A percentile compares a stretch with the other conserved stretches of the same genome.
Evolutionary conservation across 306 rosid genomes (phyloP).

Genomic region (Astragalus glycyphyllos): DNA sequence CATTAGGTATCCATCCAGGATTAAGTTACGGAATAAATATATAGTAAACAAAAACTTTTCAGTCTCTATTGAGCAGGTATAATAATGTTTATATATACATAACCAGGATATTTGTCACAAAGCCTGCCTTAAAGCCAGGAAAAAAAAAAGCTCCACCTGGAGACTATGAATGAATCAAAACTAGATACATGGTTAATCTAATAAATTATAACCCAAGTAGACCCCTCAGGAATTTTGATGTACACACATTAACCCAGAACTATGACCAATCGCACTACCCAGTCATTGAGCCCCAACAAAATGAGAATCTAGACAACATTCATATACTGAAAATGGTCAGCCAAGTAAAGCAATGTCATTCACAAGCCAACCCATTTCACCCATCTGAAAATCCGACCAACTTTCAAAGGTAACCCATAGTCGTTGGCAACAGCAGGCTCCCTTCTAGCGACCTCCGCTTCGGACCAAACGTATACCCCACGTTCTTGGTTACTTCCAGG

Average conservation of each 20-base stretch:
- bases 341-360: slow-evolving; percentile 33
- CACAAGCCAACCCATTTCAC: slow-evolving; percentile 96
- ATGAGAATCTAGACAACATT: slow-evolving; percentile 15
- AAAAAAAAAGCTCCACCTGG: slow-evolving; percentile 42
- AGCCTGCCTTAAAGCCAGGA: slow-evolving; percentile 41
- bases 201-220: slow-evolving; percentile 55
- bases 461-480: slow-evolving; percentile 95
- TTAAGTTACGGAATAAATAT: too few relatives aligned
- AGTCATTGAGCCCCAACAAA: slow-evolving; percentile 17
- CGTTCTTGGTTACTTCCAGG: slow-evolving; percentile 96
- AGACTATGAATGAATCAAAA: slow-evolving; percentile 58
- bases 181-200: slow-evolving; percentile 61
- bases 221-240: slow-evolving; percentile 55
- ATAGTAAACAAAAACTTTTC: slow-evolving; percentile 21
- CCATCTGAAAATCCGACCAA: slow-evolving; percentile 91
- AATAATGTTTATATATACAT: slow-evolving; percentile 50
- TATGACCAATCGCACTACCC: slow-evolving; percentile 47
- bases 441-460: slow-evolving; percentile 76
- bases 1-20: slow-evolving; percentile 31
- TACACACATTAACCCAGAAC: slow-evolving; percentile 54
- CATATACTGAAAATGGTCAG: slow-evolving; percentile 26
- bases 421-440: slow-evolving; percentile 84
- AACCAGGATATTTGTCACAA: slow-evolving; percentile 38
- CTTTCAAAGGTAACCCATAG: slow-evolving; percentile 83
- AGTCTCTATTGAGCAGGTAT: slow-evolving; percentile 31